A percentile compares a stretch with the other conserved stretches of the same genome.
Conservation (phyloP, 768 basidiomycete genomes). For the Amyloporia xantha region DNA sequence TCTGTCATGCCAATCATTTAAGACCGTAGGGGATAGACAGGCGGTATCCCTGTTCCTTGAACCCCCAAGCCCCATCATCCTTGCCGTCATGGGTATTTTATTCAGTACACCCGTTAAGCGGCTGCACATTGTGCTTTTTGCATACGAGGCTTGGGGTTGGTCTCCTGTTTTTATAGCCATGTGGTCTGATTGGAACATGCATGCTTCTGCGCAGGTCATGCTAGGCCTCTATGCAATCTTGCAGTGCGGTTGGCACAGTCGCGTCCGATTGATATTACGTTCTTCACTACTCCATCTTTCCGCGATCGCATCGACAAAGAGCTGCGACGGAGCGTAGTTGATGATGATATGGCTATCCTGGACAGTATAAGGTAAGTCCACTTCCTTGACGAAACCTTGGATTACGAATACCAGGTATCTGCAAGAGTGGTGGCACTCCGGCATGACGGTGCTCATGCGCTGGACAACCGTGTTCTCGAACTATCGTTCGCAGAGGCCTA, state of each 20-base stretch:
- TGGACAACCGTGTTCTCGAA: constrained; percentile 1
- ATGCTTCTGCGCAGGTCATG: constrained; percentile 7
- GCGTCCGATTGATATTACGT: constrained; percentile 6
- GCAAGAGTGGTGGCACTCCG: constrained; percentile 10
- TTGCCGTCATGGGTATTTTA: background rate
- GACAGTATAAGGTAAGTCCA: constrained; percentile 4
- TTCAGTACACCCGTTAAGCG: background rate
- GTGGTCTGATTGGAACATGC: background rate
- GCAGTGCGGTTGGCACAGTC: constrained; percentile 9
- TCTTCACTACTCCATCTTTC: constrained; percentile 5
- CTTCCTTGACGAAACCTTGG: background rate
- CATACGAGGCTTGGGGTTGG: constrained; percentile 7
- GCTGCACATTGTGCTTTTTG: background rate
- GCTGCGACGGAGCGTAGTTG: constrained; percentile 6
- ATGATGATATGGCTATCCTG: background rate
- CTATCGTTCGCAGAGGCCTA: constrained; percentile 8
- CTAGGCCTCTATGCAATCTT: constrained; percentile 10
- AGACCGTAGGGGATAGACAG: too few species aligned
- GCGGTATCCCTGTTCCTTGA: too few species aligned
- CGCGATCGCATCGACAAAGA: constrained; percentile 8
- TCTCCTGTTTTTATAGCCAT: background rate
- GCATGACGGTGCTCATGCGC: background rate
- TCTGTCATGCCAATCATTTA: too few species aligned
- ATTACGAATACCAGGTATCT: background rate
- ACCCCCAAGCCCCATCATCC: too few species aligned